These are phyloP conservation scores for Colletotrichum higginsianum DNA, from an alignment of 2,329 filamentous ascomycete species.

Conservation along the genomic window DNA sequence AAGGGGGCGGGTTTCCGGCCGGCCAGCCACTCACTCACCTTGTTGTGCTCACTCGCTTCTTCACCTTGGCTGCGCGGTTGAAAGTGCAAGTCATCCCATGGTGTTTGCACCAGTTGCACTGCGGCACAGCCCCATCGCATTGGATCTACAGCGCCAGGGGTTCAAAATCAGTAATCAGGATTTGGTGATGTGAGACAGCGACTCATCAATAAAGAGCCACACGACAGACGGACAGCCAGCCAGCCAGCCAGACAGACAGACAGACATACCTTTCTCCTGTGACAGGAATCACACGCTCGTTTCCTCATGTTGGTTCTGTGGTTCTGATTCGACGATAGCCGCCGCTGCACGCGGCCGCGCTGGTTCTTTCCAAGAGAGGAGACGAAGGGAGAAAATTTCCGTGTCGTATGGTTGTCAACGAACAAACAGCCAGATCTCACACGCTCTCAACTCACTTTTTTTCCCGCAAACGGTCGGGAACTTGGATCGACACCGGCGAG, in stretches of 20 bases:
- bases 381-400: neutral
- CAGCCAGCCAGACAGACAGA: no score
- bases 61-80: conserved; percentile 42
- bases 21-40: conserved; percentile 18
- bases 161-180: conserved; percentile 19
- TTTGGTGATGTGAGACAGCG: conserved; percentile 1
- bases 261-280: conserved; percentile 61
- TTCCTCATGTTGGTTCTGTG: conserved; percentile 45
- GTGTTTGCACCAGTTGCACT: conserved; percentile 67
- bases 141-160: conserved; percentile 57
- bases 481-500: neutral
- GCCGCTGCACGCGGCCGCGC: conserved; percentile 28
- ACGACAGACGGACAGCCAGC: no score
- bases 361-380: neutral
- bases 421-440: neutral
- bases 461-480: conserved; percentile 14
- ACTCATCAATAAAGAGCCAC: neutral
- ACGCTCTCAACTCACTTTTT: no score
- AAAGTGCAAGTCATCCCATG: conserved; percentile 64
- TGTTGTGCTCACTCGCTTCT: conserved; percentile 32
- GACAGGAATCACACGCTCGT: conserved; percentile 65
- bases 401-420: neutral
- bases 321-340: conserved; percentile 13
- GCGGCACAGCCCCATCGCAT: conserved; percentile 60
- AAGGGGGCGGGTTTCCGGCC: neutral